Evolutionary conservation across 2,329 filamentous ascomycete species (phyloP), one percentile per base, ranked within the genome.

Genomic region (Capronia coronata): DNA sequence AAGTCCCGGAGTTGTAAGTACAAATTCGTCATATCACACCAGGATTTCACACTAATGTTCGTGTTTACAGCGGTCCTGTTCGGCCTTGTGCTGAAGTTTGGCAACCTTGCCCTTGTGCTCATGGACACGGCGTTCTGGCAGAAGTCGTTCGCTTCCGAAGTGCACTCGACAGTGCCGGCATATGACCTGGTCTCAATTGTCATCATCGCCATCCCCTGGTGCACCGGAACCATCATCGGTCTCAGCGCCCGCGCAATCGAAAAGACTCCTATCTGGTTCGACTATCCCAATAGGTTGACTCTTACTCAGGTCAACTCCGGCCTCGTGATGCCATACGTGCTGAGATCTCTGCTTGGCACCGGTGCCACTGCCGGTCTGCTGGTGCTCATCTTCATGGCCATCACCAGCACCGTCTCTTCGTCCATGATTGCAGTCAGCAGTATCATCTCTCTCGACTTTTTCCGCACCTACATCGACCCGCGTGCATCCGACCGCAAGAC

Each of bases 51-150:
- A 39, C 39, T 51, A 38, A 47, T 32, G 16, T 34, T 2, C n/a
- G 4, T 41, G 38, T 27, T 5, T 27, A 10, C 25, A 27, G 25
- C 25, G 25, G 25, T 53, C 3, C 13, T 53, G 14, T 75, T 69
- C 60, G 70, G 69, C 0, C 51, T 76, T 4, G 69, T 75, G 23
- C 62, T 74, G 9, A 74, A 73, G 47, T 71, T 76, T 39, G 73
- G 71, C 11, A 76, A 75, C 45, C 60, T 75, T 14, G 72, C 70
- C 6, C 64, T 75, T 0, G 74, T 76, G 0, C 64, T 75, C 3
- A 75, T 65, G 63, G 70, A 76, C 52, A 76, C 72, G 2, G 73
- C 68, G 1, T 76, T 76, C 60, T 77, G 72, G 72, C 73, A 75
- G 48, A 76, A 77, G 61, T 71, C 69, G 0, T 76, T 76, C 52